Base-by-base conservation (phyloP, 2,329 filamentous ascomycete species). In the Pseudopithomyces chartarum region DNA sequence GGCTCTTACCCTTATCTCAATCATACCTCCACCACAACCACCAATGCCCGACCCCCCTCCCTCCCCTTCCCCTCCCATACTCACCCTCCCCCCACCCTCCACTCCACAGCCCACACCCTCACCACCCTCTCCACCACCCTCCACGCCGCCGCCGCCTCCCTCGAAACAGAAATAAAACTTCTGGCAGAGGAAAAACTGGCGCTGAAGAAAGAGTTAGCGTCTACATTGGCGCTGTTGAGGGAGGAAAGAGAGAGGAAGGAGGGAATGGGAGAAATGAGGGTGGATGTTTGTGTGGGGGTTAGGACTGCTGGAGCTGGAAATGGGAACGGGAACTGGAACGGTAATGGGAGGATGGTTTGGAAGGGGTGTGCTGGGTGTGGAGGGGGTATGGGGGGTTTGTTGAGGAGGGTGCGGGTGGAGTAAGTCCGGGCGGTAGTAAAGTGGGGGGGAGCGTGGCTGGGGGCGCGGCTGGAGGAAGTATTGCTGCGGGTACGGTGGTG, bases 241-340 rank as follows among this genome's bases (percentile, higher is more conserved):
- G 34, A 36, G 13, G 34, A 36, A 36, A 36, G 34, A 36, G 34
- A n/a, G 5, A 36, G 11, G 11, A n/a, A 13, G 34, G 15, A 3
- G 15, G 34, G 34, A 13, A 11, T 47, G 6, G 33, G 23, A 34
- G 10, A n/a, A 10, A 15, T 46, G 7, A 2, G 12, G n/a, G 20
- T 51, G 1, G 48, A 51, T 23, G 48, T 51, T 6, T 51, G 48
- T 19, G 48, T 51, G 7, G 48, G 48, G n/a, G 19, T 51, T 6
- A 17, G 48, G 12, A 23, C 48, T n/a, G n/a, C n/a, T n/a, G n/a
- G n/a, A n/a, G n/a, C n/a, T n/a, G n/a, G n/a, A n/a, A n/a, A n/a
- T n/a, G 3, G 22, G n/a, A 5, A n/a, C n/a, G 11, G 17, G 2
- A 33, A 33, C 15, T 22, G 23, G 8, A 26, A 17, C 3, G n/a